Evolutionary conservation across 805 yeast species (phyloP).

Genomic region (Lipomyces yamadae): DNA sequence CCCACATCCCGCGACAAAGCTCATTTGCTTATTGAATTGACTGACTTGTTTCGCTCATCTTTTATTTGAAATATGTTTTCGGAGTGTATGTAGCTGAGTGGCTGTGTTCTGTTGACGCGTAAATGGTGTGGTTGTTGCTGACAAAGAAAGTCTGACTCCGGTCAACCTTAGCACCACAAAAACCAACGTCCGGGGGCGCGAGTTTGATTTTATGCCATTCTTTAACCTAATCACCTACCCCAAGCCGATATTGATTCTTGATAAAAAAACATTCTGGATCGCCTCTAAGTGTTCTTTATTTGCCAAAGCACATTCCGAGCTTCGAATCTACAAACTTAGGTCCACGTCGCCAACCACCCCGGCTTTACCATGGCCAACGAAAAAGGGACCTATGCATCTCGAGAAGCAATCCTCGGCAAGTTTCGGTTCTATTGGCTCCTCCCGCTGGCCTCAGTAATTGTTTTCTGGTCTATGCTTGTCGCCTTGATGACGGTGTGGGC

Average conservation of each 20-base stretch:
- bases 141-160: neutral
- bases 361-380: neutral
- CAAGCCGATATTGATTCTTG: no score
- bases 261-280: no score
- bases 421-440: conserved; percentile 49
- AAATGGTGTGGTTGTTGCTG: neutral
- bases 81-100: no score
- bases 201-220: no score
- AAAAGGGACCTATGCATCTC: neutral
- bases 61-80: no score
- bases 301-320: neutral
- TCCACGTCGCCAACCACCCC: neutral
- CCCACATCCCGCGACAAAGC: no score
- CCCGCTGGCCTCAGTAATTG: conserved; percentile 68
- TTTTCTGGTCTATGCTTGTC: conserved; percentile 92
- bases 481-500: conserved; percentile 82
- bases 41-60: no score
- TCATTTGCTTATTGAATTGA: no score
- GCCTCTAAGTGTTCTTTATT: neutral
- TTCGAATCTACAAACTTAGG: neutral
- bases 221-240: no score
- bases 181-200: neutral
- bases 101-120: no score
- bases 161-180: neutral
- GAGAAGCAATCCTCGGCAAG: neutral